Percentiles rank a stretch among this genome's conserved stretches.
Conservation (phyloP, 2,329 filamentous ascomycete species). For the Nigrograna mackinnonii region DNA sequence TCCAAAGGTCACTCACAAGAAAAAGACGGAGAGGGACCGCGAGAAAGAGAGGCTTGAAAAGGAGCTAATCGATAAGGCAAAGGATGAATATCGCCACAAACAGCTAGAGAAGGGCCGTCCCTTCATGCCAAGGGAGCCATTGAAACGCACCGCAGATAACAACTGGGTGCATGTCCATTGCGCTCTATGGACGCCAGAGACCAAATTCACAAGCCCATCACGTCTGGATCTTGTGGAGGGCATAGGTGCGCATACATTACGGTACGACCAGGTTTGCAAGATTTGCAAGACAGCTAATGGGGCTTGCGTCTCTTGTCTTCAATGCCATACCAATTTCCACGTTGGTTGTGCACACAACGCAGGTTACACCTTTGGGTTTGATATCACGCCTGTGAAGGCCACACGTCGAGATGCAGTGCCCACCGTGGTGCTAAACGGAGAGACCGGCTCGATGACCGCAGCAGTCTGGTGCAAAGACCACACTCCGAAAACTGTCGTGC, state of each 20-base stretch:
- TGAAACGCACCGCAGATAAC: constrained; percentile 94
- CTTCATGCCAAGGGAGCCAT: constrained; percentile 79
- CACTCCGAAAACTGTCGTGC: constrained; percentile 68
- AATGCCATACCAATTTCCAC: constrained; percentile 74
- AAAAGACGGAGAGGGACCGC: constrained; percentile 89
- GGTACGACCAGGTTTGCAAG: constrained; percentile 80
- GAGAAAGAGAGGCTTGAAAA: constrained; percentile 87
- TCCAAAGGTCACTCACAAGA: constrained; percentile 77
- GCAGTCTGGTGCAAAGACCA: constrained; percentile 93
- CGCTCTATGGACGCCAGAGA: constrained; percentile 87
- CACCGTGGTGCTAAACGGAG: constrained; percentile 78
- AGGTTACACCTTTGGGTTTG: constrained; percentile 84
- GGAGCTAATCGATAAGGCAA: constrained; percentile 77
- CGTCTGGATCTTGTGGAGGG: constrained; percentile 86
- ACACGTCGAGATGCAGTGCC: constrained; percentile 80
- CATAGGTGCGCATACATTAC: constrained; percentile 73
- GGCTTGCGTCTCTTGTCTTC: constrained; percentile 83
- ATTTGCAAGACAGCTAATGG: constrained; percentile 75
- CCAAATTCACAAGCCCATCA: constrained; percentile 86
- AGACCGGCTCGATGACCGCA: constrained; percentile 82
- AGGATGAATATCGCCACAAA: constrained; percentile 79
- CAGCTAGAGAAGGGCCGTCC: constrained; percentile 87
- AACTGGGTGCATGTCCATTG: constrained; percentile 98
- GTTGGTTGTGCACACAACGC: constrained; percentile 87
- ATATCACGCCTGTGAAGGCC: constrained; percentile 86